phyloP scores from a whole-genome alignment of 371 early-diverging fungal genomes.

The Mortierella sp. region DNA sequence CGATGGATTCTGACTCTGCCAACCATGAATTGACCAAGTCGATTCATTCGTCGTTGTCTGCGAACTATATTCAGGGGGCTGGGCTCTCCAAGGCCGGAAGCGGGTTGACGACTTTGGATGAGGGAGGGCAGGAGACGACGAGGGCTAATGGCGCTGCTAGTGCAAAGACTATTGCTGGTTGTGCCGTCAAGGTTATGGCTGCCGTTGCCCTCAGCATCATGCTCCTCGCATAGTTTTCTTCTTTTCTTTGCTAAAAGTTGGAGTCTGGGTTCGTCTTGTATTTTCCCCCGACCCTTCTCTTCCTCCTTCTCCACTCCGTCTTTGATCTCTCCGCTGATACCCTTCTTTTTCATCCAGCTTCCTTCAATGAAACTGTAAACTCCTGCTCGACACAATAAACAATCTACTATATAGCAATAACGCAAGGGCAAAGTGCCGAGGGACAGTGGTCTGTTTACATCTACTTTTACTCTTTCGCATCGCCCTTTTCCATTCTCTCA shows the following conservation, averaged over 20 bases:
- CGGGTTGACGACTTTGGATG: neutral
- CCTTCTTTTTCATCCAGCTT: conserved; percentile 1
- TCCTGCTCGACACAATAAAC: neutral
- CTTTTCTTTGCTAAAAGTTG: neutral
- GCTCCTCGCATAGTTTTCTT: conserved; percentile 29
- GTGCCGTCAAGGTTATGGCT: conserved; percentile 24
- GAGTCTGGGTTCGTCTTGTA: too few species aligned
- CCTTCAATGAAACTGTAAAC: neutral
- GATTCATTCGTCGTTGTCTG: conserved; percentile 34
- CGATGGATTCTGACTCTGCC: conserved; percentile 53
- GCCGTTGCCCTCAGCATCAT: conserved; percentile 29
- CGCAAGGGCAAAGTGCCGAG: neutral
- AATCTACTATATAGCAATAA: neutral
- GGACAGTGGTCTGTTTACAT: neutral
- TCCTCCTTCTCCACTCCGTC: neutral
- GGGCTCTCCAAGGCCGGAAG: neutral
- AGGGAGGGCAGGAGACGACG: neutral
- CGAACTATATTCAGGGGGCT: conserved; percentile 24
- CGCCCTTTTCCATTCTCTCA: neutral
- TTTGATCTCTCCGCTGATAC: neutral
- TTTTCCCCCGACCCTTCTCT: neutral
- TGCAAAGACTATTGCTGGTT: conserved; percentile 8
- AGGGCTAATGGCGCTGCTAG: neutral
- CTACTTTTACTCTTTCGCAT: neutral
- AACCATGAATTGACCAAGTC: conserved; percentile 46